Percentiles rank a stretch among this genome's conserved stretches.
Conservation (phyloP, 805 yeast species). For the Lipomyces chichibuensis region DNA sequence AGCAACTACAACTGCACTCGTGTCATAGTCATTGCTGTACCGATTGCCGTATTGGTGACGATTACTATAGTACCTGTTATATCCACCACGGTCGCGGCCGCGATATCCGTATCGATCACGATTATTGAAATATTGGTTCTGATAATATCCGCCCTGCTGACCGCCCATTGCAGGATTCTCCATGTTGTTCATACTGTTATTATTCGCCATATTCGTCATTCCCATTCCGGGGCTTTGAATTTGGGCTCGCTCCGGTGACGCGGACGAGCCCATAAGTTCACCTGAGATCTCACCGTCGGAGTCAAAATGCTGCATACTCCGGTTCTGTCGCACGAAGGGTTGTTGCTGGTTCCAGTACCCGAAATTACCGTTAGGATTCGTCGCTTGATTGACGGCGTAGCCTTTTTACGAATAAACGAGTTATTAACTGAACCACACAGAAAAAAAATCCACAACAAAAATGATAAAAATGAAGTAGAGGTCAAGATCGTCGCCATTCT, state of each 20-base stretch:
- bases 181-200: not conserved
- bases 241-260: not conserved
- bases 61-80: slow-evolving; percentile 1
- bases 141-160: not conserved
- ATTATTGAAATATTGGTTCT: not conserved
- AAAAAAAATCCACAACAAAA: not conserved
- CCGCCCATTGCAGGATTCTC: not conserved
- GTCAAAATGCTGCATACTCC: not conserved
- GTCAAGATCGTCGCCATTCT: not conserved
- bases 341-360: slow-evolving; percentile 21
- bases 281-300: not conserved
- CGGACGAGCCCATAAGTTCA: not conserved
- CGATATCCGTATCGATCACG: slow-evolving; percentile 11
- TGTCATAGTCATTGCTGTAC: not conserved
- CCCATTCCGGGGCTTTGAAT: not conserved
- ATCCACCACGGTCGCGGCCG: slow-evolving; percentile 3
- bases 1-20: not conserved
- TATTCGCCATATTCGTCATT: not conserved
- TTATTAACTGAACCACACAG: slow-evolving; percentile 4
- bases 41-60: slow-evolving; percentile 2
- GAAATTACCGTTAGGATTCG: slow-evolving; percentile 4
- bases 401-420: slow-evolving; percentile 13
- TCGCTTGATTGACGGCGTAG: slow-evolving; percentile 6
- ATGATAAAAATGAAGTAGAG: not conserved
- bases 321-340: not conserved